phyloP scores from a whole-genome alignment of 331 rosid species.

The Arachis monticola region DNA sequence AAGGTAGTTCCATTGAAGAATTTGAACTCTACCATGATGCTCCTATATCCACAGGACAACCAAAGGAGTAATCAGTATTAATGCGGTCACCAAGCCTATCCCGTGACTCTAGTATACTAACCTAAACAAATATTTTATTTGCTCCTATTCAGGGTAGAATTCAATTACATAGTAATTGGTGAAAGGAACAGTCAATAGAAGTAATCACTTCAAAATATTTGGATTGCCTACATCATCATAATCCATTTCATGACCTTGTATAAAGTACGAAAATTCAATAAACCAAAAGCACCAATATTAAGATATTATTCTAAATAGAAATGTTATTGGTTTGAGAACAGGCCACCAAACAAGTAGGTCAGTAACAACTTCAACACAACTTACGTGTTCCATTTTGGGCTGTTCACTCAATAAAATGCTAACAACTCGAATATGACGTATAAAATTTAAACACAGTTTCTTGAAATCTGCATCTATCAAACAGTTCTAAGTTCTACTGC shows the following conservation, averaged over 20 bases:
- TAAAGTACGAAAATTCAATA: too few relatives aligned
- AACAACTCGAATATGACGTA: background rate
- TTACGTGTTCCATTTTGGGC: background rate
- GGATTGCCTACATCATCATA: too few relatives aligned
- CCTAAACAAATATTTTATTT: conserved; percentile 37
- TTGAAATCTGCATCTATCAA: background rate
- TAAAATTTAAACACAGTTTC: background rate
- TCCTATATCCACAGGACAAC: conserved; percentile 81
- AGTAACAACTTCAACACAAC: conserved; percentile 14
- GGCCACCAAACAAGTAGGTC: conserved; percentile 6
- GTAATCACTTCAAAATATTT: too few relatives aligned
- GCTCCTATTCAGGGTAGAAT: too few relatives aligned
- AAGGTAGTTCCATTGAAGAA: conserved; percentile 8
- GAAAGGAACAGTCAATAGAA: too few relatives aligned
- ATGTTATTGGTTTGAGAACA: too few relatives aligned
- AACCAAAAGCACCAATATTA: too few relatives aligned
- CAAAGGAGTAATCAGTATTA: conserved; percentile 70
- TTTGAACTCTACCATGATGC: conserved; percentile 60
- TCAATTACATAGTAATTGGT: too few relatives aligned
- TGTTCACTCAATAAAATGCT: background rate
- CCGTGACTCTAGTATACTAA: conserved; percentile 68
- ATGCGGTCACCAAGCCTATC: conserved; percentile 76
- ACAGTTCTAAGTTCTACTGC: background rate
- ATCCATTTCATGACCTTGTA: too few relatives aligned
- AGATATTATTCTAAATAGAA: too few relatives aligned